Conservation (phyloP, 1,139 yeast genomes). For the Nakaseomyces glabratus region DNA sequence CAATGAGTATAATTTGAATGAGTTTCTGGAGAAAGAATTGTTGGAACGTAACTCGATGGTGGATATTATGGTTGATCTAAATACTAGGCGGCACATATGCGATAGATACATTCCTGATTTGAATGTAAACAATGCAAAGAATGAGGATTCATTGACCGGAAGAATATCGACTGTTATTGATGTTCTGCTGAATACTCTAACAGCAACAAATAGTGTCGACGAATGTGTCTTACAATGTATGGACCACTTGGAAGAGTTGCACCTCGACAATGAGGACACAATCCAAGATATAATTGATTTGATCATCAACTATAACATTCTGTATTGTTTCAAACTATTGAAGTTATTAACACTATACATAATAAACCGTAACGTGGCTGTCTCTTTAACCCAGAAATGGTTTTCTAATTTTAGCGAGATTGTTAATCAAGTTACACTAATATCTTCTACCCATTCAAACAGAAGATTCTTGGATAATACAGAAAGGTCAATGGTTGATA, state of each 20-base stretch:
- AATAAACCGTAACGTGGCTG: not conserved
- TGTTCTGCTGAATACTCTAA: too few species aligned
- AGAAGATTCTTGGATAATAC: constrained; percentile 1
- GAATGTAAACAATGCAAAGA: too few species aligned
- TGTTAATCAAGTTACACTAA: not conserved
- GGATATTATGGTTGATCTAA: constrained; percentile 1
- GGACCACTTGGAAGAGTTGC: too few species aligned
- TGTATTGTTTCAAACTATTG: constrained; percentile 1
- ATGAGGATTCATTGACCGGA: too few species aligned
- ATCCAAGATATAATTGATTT: constrained; percentile 2
- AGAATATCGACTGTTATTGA: too few species aligned
- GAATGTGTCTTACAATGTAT: too few species aligned
- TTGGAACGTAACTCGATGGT: constrained; percentile 1
- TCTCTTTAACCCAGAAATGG: constrained; percentile 1
- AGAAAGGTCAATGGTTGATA: constrained; percentile 5
- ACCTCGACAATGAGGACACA: too few species aligned
- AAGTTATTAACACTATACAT: constrained; percentile 1
- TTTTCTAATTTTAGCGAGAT: not conserved
- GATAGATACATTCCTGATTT: too few species aligned
- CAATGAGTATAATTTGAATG: not conserved
- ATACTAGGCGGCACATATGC: not conserved
- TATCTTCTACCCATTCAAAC: constrained; percentile 2
- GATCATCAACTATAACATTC: constrained; percentile 3
- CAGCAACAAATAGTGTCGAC: too few species aligned
- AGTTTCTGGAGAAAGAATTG: not conserved